phyloP scores from a whole-genome alignment of 768 basidiomycete genomes.

The Mycena amicta region DNA sequence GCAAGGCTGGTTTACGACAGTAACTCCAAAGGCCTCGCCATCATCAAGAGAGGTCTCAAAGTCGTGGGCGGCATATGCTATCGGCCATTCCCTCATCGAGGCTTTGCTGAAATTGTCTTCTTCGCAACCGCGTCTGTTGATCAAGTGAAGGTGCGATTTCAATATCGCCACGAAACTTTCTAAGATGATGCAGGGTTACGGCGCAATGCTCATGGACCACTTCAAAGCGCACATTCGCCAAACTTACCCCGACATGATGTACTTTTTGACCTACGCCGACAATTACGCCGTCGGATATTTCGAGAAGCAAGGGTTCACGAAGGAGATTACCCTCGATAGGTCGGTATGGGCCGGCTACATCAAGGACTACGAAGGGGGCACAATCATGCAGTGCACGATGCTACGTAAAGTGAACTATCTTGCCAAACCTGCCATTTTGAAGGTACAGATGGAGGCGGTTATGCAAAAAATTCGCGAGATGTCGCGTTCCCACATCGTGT shows the following conservation, averaged over 20 bases:
- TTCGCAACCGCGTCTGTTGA: slow-evolving; percentile 96
- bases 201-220: slow-evolving; percentile 97
- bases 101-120: slow-evolving; percentile 98
- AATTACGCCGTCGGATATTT: slow-evolving; percentile 99
- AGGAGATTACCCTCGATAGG: slow-evolving; percentile 91
- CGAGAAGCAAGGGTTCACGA: slow-evolving; percentile 98
- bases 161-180: neutral
- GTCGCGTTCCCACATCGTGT: slow-evolving; percentile 84
- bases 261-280: slow-evolving; percentile 98
- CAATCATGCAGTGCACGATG: slow-evolving; percentile 98
- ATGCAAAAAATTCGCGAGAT: slow-evolving; percentile 84
- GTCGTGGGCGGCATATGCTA: slow-evolving; percentile 98
- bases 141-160: slow-evolving; percentile 83
- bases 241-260: slow-evolving; percentile 84
- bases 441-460: slow-evolving; percentile 86
- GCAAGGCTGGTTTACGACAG: slow-evolving; percentile 91
- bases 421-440: slow-evolving; percentile 72
- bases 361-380: slow-evolving; percentile 99
- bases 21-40: slow-evolving; percentile 91
- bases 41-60: slow-evolving; percentile 92
- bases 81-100: slow-evolving; percentile 91
- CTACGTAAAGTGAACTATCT: slow-evolving; percentile 91
- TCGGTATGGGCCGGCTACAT: slow-evolving; percentile 98
- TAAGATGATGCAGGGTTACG: slow-evolving; percentile 74
- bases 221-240: slow-evolving; percentile 91